Percentiles rank a stretch among this genome's conserved stretches.
These are phyloP conservation scores for Diaporthe eres DNA, from an alignment of 2,329 filamentous ascomycete species.

Conservation along the genomic window DNA sequence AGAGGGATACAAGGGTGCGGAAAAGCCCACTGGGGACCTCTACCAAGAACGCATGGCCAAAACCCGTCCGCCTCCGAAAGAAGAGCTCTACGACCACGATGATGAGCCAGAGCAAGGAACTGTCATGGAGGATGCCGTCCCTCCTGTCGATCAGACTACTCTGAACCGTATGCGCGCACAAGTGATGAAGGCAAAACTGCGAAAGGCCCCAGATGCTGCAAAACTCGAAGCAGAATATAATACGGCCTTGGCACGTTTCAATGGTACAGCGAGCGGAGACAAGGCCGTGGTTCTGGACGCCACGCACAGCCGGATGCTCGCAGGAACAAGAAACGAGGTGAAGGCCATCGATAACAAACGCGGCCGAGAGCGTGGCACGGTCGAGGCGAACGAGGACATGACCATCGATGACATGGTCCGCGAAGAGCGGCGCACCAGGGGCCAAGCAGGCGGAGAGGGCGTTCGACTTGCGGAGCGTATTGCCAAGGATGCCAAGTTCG, in stretches of 20 bases:
- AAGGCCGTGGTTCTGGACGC: conserved; percentile 85
- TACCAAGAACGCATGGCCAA: conserved; percentile 81
- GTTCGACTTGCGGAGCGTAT: conserved; percentile 90
- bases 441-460: conserved; percentile 83
- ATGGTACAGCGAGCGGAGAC: conserved; percentile 64
- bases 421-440: conserved; percentile 89
- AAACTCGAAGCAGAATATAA: conserved; percentile 89
- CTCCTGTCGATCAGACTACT: conserved; percentile 79
- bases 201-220: conserved; percentile 79
- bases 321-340: conserved; percentile 80
- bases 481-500: conserved; percentile 91
- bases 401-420: conserved; percentile 96
- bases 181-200: conserved; percentile 95
- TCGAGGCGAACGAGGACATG: conserved; percentile 96
- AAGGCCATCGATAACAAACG: conserved; percentile 84
- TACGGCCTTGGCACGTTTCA: conserved; percentile 75
- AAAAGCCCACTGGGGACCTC: conserved; percentile 89
- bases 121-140: conserved; percentile 66
- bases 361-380: conserved; percentile 85
- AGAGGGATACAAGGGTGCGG: conserved; percentile 84
- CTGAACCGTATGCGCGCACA: conserved; percentile 93
- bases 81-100: conserved; percentile 50
- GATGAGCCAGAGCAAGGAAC: conserved; percentile 66
- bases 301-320: conserved; percentile 91
- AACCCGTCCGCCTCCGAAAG: conserved; percentile 58